Base-by-base conservation (phyloP, 768 basidiomycete species). In the Lentinula boryana region DNA sequence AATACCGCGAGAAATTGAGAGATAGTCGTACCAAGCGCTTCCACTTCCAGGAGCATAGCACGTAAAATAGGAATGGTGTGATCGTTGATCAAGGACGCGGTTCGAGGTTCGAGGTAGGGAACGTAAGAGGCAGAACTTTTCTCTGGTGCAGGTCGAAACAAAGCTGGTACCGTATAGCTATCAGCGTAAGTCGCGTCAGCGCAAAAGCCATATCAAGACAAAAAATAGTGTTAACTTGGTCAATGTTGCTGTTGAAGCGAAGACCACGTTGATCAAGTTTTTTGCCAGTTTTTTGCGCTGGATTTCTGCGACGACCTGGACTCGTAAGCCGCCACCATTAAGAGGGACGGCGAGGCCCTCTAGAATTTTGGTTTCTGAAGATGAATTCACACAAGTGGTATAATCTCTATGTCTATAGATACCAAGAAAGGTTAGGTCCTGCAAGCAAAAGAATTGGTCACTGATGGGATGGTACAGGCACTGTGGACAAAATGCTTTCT, bases 211-310 rank as follows among this genome's bases (percentile, higher is more conserved):
- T 4, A 40, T 5, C n/a, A 4, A 12, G 18, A 12, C 18, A 12
- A 23, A 8, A 5, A 48, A 0, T 5, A 35, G 38, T 6, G 16
- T 31, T 10, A 31, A 54, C 52, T 48, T 48, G 18, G 46, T 48
- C 2, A 48, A 23, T 48, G 46, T 48, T 48, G 41, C 66, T 48
- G 74, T 68, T 18, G 72, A 69, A 6, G 76, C 69, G 48, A 80
- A 73, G 5, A 68, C 69, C 41, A 74, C 68, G 60, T 78, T 80
- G 78, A 74, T 79, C 57, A 80, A 66, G 53, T 78, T 78, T 70
- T 80, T 80, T 3, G 67, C 62, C 61, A 72, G 80, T 64, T 79
- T 80, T 62, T 72, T 63, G 1, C 78, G 73, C 61, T 79, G 80
- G 18, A 80, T 76, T 60, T 81, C 76, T 49, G 75, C 68, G 8